These are phyloP conservation scores for Fusarium papillatum DNA, from an alignment of 2,329 filamentous ascomycete genomes.

Conservation along the genomic window DNA sequence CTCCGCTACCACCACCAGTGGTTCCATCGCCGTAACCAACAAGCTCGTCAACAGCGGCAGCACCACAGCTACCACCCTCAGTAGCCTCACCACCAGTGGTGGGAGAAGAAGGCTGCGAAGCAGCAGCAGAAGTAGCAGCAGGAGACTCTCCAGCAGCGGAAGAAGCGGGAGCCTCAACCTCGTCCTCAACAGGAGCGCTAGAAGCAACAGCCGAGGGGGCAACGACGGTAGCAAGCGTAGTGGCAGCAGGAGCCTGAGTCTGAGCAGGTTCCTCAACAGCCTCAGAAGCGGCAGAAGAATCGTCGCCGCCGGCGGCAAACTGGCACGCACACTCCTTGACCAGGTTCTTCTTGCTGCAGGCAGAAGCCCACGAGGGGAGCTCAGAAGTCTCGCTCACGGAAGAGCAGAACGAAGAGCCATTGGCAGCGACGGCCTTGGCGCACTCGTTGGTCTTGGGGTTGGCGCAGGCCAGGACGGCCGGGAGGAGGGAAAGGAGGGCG, in stretches of 20 bases:
- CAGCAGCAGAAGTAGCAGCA: constrained; percentile 7
- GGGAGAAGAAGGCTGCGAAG: not conserved
- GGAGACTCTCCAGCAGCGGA: constrained; percentile 5
- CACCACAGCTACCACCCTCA: constrained; percentile 31
- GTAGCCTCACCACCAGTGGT: not conserved
- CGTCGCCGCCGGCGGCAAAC: constrained; percentile 37
- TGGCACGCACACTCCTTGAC: constrained; percentile 50
- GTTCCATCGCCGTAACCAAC: constrained; percentile 52
- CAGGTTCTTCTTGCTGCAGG: constrained; percentile 46
- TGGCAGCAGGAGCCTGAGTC: constrained; percentile 22
- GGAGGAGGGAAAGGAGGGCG: constrained; percentile 39
- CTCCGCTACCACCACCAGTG: constrained; percentile 60
- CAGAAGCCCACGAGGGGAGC: constrained; percentile 46
- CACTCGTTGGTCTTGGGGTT: constrained; percentile 38
- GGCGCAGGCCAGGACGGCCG: constrained; percentile 38
- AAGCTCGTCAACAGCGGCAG: constrained; percentile 33
- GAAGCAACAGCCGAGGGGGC: constrained; percentile 14
- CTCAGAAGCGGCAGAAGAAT: constrained; percentile 9
- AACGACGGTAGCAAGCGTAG: constrained; percentile 33
- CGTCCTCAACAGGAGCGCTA: not conserved
- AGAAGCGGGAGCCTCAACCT: constrained; percentile 10
- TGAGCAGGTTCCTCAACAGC: not conserved
- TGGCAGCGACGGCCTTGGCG: constrained; percentile 33
- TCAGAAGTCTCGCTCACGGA: constrained; percentile 41
- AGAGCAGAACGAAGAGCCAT: constrained; percentile 32